phyloP scores from a whole-genome alignment of 495 filamentous ascomycete genomes.

The Talaromyces proteolyticus region DNA sequence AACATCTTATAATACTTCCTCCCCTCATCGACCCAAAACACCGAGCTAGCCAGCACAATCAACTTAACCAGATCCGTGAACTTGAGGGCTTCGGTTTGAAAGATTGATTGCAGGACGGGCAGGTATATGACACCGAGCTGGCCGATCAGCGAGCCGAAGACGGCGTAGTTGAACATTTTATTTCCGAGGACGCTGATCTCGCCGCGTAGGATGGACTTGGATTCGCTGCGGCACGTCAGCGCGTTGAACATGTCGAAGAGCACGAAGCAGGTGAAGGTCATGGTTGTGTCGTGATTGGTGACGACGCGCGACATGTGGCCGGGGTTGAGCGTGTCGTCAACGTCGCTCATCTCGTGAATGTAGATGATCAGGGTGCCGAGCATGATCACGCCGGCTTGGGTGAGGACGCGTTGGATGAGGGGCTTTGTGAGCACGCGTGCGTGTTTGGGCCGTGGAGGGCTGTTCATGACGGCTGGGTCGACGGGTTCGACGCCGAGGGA shows the following conservation, averaged over 20 bases:
- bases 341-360: conserved; percentile 81
- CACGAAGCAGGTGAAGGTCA: conserved; percentile 99
- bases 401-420: conserved; percentile 77
- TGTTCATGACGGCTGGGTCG: conserved; percentile 88
- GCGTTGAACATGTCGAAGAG: conserved; percentile 99
- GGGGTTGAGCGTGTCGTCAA: conserved; percentile 18
- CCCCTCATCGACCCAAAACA: conserved; percentile 92
- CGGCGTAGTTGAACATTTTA: conserved; percentile 93
- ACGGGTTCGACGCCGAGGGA: conserved; percentile 95
- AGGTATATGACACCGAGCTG: conserved; percentile 91
- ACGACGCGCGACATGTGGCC: conserved; percentile 53
- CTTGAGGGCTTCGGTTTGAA: conserved; percentile 86
- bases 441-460: conserved; percentile 76
- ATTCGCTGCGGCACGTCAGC: conserved; percentile 84
- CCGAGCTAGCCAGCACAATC: conserved; percentile 69
- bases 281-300: conserved; percentile 91
- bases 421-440: conserved; percentile 82
- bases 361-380: conserved; percentile 87
- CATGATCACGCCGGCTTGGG: conserved; percentile 86
- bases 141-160: conserved; percentile 73
- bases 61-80: conserved; percentile 67
- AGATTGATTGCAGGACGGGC: conserved; percentile 85
- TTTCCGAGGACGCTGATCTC: conserved; percentile 81
- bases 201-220: conserved; percentile 79
- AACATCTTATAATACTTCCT: conserved; percentile 60